A percentile compares a stretch with the other conserved stretches of the same genome.
Evolutionary conservation across 345 rosid species (phyloP).

Genomic region (Citrus maxima): DNA sequence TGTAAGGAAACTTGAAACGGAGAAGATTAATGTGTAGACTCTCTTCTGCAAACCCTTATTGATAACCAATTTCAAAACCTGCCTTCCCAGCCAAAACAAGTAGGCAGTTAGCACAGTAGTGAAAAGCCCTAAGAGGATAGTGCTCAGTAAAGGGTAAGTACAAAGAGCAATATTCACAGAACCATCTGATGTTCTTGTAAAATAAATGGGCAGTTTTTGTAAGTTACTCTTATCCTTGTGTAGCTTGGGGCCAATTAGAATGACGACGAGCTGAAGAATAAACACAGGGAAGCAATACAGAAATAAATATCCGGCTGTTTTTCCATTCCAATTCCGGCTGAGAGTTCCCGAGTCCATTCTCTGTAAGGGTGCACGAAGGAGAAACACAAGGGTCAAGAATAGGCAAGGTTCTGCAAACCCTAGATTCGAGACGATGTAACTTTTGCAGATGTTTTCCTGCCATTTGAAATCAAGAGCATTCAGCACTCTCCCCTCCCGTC

Average conservation of each 20-base stretch:
- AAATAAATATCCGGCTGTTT: conserved; percentile 56
- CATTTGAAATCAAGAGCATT: conserved; percentile 59
- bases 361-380: conserved; percentile 87
- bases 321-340: conserved; percentile 72
- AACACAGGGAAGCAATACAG: conserved; percentile 80
- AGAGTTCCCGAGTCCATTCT: conserved; percentile 63
- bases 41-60: conserved; percentile 91
- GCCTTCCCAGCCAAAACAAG: conserved; percentile 92
- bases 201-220: conserved; percentile 52
- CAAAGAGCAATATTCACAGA: conserved; percentile 49
- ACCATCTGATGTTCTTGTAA: conserved; percentile 52
- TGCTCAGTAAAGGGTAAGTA: conserved; percentile 86
- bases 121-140: conserved; percentile 80
- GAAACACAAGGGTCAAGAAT: conserved; percentile 79
- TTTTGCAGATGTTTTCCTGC: conserved; percentile 89
- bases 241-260: conserved; percentile 61
- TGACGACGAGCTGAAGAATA: conserved; percentile 73
- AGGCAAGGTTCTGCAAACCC: conserved; percentile 99
- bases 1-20: conserved; percentile 81
- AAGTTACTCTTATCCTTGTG: conserved; percentile 45
- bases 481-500: conserved; percentile 52
- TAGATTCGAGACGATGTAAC: conserved; percentile 80
- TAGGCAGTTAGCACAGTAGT: conserved; percentile 60
- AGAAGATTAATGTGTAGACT: conserved; percentile 74
- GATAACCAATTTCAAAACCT: conserved; percentile 77